Base-by-base conservation (phyloP, 2,329 filamentous ascomycete species). In the Blumeria graminis region DNA sequence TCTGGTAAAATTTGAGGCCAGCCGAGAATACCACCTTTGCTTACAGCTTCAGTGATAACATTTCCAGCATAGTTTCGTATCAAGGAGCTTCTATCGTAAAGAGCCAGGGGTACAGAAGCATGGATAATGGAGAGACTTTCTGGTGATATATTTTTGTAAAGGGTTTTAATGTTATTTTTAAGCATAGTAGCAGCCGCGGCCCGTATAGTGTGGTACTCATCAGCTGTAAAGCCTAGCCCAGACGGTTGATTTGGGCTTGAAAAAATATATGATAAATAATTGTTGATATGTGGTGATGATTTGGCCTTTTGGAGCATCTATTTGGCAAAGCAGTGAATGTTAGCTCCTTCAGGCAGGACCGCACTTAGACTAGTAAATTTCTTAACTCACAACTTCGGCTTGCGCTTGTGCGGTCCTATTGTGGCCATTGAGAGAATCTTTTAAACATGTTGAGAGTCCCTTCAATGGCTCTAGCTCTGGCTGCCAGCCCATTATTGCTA, bases 301-400 rank as follows among this genome's bases (percentile, higher is more conserved):
- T 86, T 93, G 59, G 90, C 92, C 71, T 94, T 85, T 62, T 80
- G 76, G 64, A 98, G 85, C 86, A 96, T 93, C 92, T 96, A 64
- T 28, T 28, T 61, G 56, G 56, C 3, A 54, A 56, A 48, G 39
- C 16, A 59, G 52, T 55, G 57, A 35, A 51, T 35, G 33, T 55
- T 52, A 52, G 13, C 22, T 50, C 28, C 38, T 41, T 14, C 10
- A 13, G 18, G 11, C 18, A 43, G 39, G n/a, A n/a, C 13, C 18
- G 22, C 36, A 34, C n/a, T n/a, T 45, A 36, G n/a, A 18, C 39
- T 22, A 10, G 5, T 33, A 48, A 35, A 33, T 14, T 9, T 18
- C 6, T 60, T 60, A 56, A 74, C 84, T 74, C 68, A 94, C 88
- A 69, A 79, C 71, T 71, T 94, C 90, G 57, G 92, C 90, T 70